Percentiles rank a stretch among this genome's conserved stretches.
phyloP scores from a whole-genome alignment of 2,329 filamentous ascomycete genomes.

The Neonectria sp. region DNA sequence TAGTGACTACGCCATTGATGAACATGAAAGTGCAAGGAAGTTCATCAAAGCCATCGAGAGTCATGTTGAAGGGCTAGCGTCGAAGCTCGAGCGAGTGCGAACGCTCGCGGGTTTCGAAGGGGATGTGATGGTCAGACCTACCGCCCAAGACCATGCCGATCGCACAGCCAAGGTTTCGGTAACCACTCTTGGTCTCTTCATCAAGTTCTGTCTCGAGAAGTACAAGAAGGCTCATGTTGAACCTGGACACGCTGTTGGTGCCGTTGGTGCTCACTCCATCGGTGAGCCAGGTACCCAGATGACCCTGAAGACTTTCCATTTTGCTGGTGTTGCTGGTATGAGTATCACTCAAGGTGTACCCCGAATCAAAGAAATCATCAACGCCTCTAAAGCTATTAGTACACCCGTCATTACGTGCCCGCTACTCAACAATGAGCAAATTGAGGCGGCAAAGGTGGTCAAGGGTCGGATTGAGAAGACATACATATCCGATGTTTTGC shows the following conservation, averaged over 20 bases:
- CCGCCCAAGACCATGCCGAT: constrained; percentile 66
- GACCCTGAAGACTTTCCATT: constrained; percentile 99
- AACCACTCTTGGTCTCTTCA: constrained; percentile 81
- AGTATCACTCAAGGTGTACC: constrained; percentile 99
- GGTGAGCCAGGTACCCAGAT: constrained; percentile 99
- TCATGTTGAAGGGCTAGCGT: constrained; percentile 76
- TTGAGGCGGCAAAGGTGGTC: constrained; percentile 88
- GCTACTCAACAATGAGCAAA: constrained; percentile 80
- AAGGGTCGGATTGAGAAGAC: constrained; percentile 97
- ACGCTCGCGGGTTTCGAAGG: constrained; percentile 65
- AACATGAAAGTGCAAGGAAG: constrained; percentile 85
- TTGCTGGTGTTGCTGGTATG: constrained; percentile 99
- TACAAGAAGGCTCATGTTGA: constrained; percentile 94
- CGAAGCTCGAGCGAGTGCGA: constrained; percentile 71
- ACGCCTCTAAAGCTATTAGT: constrained; percentile 93
- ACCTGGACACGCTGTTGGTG: constrained; percentile 95
- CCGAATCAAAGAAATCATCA: constrained; percentile 99
- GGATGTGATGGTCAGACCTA: constrained; percentile 38
- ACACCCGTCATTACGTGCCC: constrained; percentile 94
- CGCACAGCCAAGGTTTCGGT: constrained; percentile 88
- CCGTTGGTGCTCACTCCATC: constrained; percentile 97
- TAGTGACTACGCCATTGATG: constrained; percentile 79
- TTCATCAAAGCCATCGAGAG: constrained; percentile 86
- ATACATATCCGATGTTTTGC: constrained; percentile 84
- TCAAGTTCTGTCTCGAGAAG: constrained; percentile 87